Base-by-base conservation (phyloP, 2,329 filamentous ascomycete species). In the Aspergillus glaucus region DNA sequence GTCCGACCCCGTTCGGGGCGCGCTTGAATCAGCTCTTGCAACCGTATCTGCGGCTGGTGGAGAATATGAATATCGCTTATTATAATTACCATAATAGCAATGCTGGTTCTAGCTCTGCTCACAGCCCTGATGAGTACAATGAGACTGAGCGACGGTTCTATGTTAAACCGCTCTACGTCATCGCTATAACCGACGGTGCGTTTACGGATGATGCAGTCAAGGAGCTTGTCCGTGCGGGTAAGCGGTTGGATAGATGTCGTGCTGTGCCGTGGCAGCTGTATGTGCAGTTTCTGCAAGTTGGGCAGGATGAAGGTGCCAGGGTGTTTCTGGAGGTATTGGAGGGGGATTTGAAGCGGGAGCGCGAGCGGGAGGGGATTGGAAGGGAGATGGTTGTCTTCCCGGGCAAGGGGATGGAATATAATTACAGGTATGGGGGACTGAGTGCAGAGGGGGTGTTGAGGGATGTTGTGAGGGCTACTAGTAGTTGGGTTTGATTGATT, bases 211-310 rank as follows among this genome's bases (percentile, higher is more conserved):
- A 95, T 55, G 26, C 26, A 30, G 9, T 30, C 10, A 30, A 30
- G 4, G 26, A 30, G 22, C 82, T 97, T 43, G 73, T 88, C 37
- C 66, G 70, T 3, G 75, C 80, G 1, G 92, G 90, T 0, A 78
- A 77, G 66, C 83, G 81, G 61, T 79, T 97, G 28, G 67, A 70
- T 54, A 48, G 46, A 10, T 48, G 15, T 86, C 93, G 61, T 69
- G 69, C 45, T 66, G 86, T 85, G 3, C 78, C 84, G 1, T 87
- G 87, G 75, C 93, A 97, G 72, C 75, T 96, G 7, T 92, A 92
- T 30, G 82, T 97, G 49, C 92, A 97, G 67, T 97, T 97, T 74
- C 95, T 97, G 75, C 92, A 96, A 70, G 87, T 97, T 41, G 92
- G 93, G 49, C 77, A 80, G 44, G 88, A 95, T 57, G 62, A 71